Conservation (phyloP, 148 eudicot species). For the Simmondsia chinensis region DNA sequence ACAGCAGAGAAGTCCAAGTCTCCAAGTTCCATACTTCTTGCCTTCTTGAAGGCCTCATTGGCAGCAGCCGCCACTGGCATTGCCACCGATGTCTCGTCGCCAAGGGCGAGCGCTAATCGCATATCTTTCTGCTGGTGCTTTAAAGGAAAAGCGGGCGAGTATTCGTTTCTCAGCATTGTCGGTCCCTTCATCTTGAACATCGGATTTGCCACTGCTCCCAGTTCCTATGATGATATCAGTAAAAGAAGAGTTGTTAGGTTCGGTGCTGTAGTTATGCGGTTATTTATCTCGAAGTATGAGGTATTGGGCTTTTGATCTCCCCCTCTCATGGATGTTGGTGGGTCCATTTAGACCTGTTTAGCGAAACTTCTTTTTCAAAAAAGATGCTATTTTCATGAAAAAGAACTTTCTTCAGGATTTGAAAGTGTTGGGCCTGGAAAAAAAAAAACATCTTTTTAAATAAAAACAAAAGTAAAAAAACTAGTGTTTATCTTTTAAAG, state of each 20-base stretch:
- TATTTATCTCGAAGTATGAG: too few relatives aligned
- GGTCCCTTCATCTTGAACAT: constrained; percentile 99
- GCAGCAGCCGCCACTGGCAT: constrained; percentile 98
- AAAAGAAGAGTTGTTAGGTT: constrained; percentile 1
- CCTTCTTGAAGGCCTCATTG: constrained; percentile 94
- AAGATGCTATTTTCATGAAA: too few relatives aligned
- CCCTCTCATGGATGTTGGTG: too few relatives aligned
- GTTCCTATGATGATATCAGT: constrained; percentile 45
- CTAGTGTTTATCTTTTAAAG: too few relatives aligned
- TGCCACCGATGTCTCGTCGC: constrained; percentile 76
- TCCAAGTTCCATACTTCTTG: constrained; percentile 80
- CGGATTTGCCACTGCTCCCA: constrained; percentile 89
- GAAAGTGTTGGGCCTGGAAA: too few relatives aligned
- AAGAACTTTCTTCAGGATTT: too few relatives aligned
- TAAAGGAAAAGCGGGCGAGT: constrained; percentile 87
- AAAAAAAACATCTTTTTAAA: too few relatives aligned
- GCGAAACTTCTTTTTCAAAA: too few relatives aligned
- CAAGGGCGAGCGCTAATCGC: constrained; percentile 96
- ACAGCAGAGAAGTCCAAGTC: constrained; percentile 96
- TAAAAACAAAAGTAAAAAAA: too few relatives aligned
- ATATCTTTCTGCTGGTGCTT: constrained; percentile 99
- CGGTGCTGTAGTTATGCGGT: too few relatives aligned
- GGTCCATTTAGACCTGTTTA: too few relatives aligned
- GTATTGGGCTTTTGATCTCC: too few relatives aligned
- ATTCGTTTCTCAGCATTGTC: constrained; percentile 61